A percentile compares a stretch with the other conserved stretches of the same genome.
Evolutionary conservation across 176 grass and related monocot species (phyloP).

Genomic region (Tuctoria greenei): DNA sequence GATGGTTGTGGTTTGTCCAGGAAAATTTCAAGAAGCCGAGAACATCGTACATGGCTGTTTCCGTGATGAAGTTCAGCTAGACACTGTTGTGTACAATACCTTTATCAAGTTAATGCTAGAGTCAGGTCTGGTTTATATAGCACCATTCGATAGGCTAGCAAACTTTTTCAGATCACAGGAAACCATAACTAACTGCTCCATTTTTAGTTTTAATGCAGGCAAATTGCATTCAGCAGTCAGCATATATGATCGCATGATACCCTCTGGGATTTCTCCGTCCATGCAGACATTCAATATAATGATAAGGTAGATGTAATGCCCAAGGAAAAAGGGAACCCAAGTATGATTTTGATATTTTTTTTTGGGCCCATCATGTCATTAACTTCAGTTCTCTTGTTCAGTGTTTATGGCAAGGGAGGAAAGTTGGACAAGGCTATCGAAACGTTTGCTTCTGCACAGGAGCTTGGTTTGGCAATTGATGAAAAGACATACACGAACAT

Average conservation of each 20-base stretch:
- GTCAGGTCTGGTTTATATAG: constrained; percentile 56
- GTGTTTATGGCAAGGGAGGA: constrained; percentile 88
- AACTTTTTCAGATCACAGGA: not conserved
- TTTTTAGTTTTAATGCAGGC: constrained; percentile 58
- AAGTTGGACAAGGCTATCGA: constrained; percentile 85
- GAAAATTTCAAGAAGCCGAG: constrained; percentile 74
- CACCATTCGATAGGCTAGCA: constrained; percentile 23
- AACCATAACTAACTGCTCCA: constrained; percentile 24
- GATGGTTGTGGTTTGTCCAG: constrained; percentile 39
- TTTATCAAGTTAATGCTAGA: constrained; percentile 91
- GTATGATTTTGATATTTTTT: not conserved
- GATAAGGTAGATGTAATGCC: constrained; percentile 65
- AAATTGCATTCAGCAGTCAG: constrained; percentile 70
- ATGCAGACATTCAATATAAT: constrained; percentile 86
- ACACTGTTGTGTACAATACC: constrained; percentile 87
- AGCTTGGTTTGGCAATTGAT: constrained; percentile 50
- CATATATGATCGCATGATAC: constrained; percentile 84
- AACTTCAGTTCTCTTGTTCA: constrained; percentile 46
- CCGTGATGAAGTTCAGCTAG: constrained; percentile 53
- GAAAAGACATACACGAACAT: constrained; percentile 90
- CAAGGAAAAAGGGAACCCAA: not conserved
- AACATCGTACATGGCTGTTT: constrained; percentile 65
- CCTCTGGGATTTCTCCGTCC: constrained; percentile 54
- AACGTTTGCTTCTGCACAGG: constrained; percentile 65
- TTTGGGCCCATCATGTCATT: constrained; percentile 8